phyloP scores from a whole-genome alignment of 1,139 yeast genomes.

The Yamadazyma diddensiae region DNA sequence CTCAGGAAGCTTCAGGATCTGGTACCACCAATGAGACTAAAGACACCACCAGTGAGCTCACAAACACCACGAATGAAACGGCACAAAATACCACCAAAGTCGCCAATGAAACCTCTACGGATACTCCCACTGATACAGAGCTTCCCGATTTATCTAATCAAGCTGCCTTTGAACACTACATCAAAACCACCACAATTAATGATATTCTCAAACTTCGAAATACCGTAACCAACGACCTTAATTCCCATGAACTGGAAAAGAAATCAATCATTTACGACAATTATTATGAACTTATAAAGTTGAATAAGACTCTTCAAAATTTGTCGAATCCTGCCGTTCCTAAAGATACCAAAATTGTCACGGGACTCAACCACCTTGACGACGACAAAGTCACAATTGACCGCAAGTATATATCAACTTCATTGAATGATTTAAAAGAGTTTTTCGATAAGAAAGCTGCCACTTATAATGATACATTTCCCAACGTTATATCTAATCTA shows the following conservation, averaged over 20 bases:
- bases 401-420: conserved; percentile 23
- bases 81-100: background rate
- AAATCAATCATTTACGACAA: conserved; percentile 48
- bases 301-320: conserved; percentile 35
- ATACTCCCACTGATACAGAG: background rate
- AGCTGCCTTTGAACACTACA: conserved; percentile 28
- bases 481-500: conserved; percentile 22
- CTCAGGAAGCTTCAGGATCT: too few species aligned
- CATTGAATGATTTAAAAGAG: conserved; percentile 24
- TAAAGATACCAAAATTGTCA: conserved; percentile 6
- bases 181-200: conserved; percentile 30
- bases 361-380: conserved; percentile 6
- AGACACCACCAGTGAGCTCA: background rate
- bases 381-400: conserved; percentile 7
- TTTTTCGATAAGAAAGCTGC: conserved; percentile 25
- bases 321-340: conserved; percentile 21
- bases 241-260: conserved; percentile 41
- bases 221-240: conserved; percentile 28
- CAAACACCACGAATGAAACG: conserved; percentile 3
- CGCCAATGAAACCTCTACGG: background rate
- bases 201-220: conserved; percentile 39
- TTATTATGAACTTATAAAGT: conserved; percentile 43
- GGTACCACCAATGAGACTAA: too few species aligned
- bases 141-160: conserved; percentile 19
- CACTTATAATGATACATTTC: conserved; percentile 29